A percentile compares a stretch with the other conserved stretches of the same genome.
Conservation (phyloP, 139 green algal species). For the Volvox reticuliferus region DNA sequence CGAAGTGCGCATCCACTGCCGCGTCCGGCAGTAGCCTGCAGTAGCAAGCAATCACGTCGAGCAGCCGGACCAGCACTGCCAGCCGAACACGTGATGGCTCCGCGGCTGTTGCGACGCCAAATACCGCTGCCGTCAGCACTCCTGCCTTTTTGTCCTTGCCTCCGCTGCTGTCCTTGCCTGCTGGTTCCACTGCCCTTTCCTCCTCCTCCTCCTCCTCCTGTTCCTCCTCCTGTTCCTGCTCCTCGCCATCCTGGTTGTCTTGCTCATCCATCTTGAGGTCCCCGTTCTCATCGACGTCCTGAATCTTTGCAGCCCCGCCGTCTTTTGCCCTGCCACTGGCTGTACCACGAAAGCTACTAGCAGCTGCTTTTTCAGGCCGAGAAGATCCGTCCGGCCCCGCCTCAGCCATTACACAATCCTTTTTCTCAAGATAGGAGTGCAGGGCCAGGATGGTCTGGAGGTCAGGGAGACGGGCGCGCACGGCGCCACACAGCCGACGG, state of each 20-base stretch:
- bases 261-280: not conserved
- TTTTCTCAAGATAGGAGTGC: constrained; percentile 36
- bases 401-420: too few species aligned
- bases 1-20: constrained; percentile 58
- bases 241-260: not conserved
- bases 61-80: constrained; percentile 29
- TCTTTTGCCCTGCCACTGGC: not conserved
- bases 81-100: not conserved
- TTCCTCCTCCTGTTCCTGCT: not conserved
- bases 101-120: not conserved
- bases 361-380: not conserved
- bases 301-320: not conserved
- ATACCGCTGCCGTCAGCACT: constrained; percentile 39
- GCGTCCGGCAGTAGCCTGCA: constrained; percentile 57
- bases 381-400: not conserved
- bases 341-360: not conserved
- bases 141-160: not conserved
- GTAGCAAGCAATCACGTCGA: constrained; percentile 48
- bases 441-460: constrained; percentile 61
- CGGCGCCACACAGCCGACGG: constrained; percentile 8
- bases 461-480: constrained; percentile 61
- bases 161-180: not conserved
- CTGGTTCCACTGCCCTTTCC: not conserved
- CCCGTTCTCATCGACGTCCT: not conserved
- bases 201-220: not conserved